Evolutionary conservation across 139 green algal species (phyloP), one percentile per base, ranked within the genome.

Genomic region (Chlorella sp.): DNA sequence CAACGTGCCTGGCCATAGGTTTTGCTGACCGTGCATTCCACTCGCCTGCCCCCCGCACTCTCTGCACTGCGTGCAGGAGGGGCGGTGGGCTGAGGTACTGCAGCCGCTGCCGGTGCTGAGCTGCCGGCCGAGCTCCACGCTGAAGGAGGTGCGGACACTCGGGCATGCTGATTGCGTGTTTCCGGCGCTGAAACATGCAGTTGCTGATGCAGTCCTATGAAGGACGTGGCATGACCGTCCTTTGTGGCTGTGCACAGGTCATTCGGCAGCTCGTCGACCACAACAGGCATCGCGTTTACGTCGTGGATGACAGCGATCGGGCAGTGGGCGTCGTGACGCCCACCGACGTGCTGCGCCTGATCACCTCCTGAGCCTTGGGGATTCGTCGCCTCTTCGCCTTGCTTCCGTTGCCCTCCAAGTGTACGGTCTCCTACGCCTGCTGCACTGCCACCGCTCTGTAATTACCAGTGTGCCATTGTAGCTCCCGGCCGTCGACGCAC

Each of bases 261-360:
- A 67, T 73, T 8, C 5, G 19, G 2, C 40, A 66, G 40, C 33
- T 84, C n/a, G 73, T 84, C 17, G 48, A 64, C 36, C 41, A 84
- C 61, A 29, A 55, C 60, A 80, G 77, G 62, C 78, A 84, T 63
- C 33, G 71, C 33, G 51, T 80, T 15, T 84, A 75, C 17, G 23
- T 78, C 25, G 50, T 72, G 41, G 72, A 84, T 41, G 78, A 55
- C 0, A 36, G 41, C 15, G 69, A 60, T 19, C 31, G 14, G 36
- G 62, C 51, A 4, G 35, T 71, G 9, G 78, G 71, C 1, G 78
- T 84, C 25, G 42, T 84, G 25, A 80, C 78, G 1, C 78, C 72
- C 36, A 84, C 78, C n/a, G 78, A 84, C 55, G 23, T 75, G 15
- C 62, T 84, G 46, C 38, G 77, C 19, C 19, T 73, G 48, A 41